Conservation (phyloP, 202 grass and related monocot species). For the Cymbopogon flexuosus region DNA sequence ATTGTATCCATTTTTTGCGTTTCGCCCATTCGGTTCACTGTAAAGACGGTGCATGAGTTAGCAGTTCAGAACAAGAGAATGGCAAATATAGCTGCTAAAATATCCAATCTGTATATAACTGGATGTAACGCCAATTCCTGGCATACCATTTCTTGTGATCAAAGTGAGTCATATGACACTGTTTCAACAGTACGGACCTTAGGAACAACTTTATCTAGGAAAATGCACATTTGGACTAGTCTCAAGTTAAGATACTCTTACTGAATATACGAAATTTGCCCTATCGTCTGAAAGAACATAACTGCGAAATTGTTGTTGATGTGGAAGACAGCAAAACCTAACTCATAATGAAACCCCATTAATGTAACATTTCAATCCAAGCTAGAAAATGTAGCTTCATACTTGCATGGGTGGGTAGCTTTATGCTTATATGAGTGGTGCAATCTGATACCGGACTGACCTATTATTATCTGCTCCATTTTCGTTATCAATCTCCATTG, state of each 20-base stretch:
- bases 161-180: constrained; percentile 10
- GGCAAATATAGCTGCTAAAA: not conserved
- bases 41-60: constrained; percentile 20
- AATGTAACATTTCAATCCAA: not conserved
- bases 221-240: not conserved
- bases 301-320: not conserved
- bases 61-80: not conserved
- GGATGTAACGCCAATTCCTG: not conserved
- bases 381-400: not conserved
- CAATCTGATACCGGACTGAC: constrained; percentile 29
- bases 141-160: not conserved
- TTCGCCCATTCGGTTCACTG: constrained; percentile 64
- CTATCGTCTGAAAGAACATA: not conserved
- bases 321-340: not conserved
- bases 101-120: not conserved
- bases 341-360: not conserved
- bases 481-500: constrained; percentile 86
- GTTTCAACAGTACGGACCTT: not conserved
- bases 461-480: constrained; percentile 59
- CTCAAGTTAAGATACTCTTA: not conserved
- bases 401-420: not conserved
- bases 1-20: constrained; percentile 38
- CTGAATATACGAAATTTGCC: not conserved
- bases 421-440: not conserved
- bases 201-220: constrained; percentile 22